phyloP scores from a whole-genome alignment of 192 early-diverging fungal genomes.

The Entophlyctis luteolus region DNA sequence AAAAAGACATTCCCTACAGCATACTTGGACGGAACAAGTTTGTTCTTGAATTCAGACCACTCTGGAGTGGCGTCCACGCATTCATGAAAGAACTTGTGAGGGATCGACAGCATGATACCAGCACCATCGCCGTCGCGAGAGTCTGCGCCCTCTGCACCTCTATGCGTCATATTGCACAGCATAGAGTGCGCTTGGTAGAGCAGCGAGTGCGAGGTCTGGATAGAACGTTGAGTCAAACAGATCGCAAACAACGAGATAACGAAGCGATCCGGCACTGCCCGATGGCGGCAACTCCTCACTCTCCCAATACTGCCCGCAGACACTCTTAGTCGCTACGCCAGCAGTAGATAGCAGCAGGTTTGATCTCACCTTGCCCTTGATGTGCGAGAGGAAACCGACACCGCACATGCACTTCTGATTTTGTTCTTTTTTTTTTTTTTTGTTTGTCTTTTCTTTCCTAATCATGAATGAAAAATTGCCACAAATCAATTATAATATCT shows the following conservation, averaged over 20 bases:
- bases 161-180: constrained; percentile 99
- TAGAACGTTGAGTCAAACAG: no score
- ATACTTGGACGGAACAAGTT: constrained; percentile 79
- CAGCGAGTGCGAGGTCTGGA: constrained; percentile 70
- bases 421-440: no score
- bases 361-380: constrained; percentile 64
- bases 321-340: no score
- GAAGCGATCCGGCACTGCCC: no score
- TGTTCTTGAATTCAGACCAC: constrained; percentile 51
- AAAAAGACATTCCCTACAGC: constrained; percentile 95
- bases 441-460: no score
- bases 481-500: no score
- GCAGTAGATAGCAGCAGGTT: constrained; percentile 4
- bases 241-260: no score
- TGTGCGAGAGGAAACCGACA: constrained; percentile 94
- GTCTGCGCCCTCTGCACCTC: constrained; percentile 91
- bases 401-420: no score
- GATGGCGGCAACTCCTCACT: no score
- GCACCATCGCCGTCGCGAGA: constrained; percentile 96
- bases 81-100: constrained; percentile 73
- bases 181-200: constrained; percentile 84
- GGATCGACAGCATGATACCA: constrained; percentile 93
- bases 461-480: no score
- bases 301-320: no score
- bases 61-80: constrained; percentile 50